Evolutionary conservation across 2,329 filamentous ascomycete genomes (phyloP), one percentile per base, ranked within the genome.

Genomic region (Emergomyces africanus): DNA sequence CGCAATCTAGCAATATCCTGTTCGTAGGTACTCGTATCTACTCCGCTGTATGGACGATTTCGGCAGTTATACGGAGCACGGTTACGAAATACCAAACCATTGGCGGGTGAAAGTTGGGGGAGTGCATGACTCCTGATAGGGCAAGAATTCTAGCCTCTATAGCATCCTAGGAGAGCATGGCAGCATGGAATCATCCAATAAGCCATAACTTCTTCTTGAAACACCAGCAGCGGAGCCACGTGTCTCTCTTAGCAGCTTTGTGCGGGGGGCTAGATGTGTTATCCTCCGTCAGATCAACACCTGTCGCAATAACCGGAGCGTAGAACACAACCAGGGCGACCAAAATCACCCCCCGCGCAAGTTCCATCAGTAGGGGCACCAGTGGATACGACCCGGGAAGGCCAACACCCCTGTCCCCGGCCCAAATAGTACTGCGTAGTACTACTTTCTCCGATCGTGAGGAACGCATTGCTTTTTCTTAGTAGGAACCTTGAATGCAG

Each of bases 201-300:
- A 33, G 23, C 48, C 48, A 9, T 33, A 37, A 23, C 12, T 33
- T 23, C 33, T 5, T 15, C 9, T 23, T 20, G 42, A 57, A 49
- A 54, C 49, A 49, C 28, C 37, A 28, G 42, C 10, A 50, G 37
- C 25, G 50, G 48, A 54, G 50, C 57, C 57, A 59, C 57, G 50
- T 59, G 50, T 59, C 8, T 8, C 5, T 20, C 5, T 4, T 6
- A 1, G 41, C n/a, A n/a, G 18, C n/a, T 1, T 44, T 9, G n/a
- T 23, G n/a, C 18, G 3, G n/a, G 18, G 12, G 42, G 20, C 42
- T 44, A n/a, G n/a, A n/a, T n/a, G n/a, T n/a, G n/a, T n/a, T n/a
- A 20, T 44, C 41, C 10, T 44, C 41, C 6, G 18, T n/a, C 41
- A 44, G 30, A 30, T 30, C 30, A 30, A 30, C 30, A 30, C 30